Base-by-base conservation (phyloP, 2,329 filamentous ascomycete species). In the Diaporthe amygdali region DNA sequence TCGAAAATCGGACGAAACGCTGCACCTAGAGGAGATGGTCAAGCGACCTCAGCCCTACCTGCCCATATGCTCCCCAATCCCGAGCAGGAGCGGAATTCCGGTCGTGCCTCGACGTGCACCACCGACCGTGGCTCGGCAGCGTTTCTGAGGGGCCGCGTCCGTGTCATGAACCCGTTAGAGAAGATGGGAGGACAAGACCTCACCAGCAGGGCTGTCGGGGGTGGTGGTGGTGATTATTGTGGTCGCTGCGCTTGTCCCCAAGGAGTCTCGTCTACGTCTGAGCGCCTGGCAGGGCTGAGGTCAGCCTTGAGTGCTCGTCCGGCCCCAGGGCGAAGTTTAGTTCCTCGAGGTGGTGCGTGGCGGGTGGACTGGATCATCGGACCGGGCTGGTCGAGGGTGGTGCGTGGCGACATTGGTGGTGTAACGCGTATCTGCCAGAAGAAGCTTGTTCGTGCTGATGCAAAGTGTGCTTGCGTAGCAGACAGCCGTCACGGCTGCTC, bases 351-450 rank as follows among this genome's bases (percentile, higher is more conserved):
- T 32, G 59, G 27, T 47, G 59, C n/a, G 41, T 37, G 20, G 59
- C 34, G 41, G 59, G 59, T 64, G 59, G 59, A 6, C 44, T 27
- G 44, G 1, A 64, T 64, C 59, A 64, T 64, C 59, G 59, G 59
- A 64, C 30, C 17, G 44, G 59, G 59, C 59, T 63, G 59, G 59
- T 47, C 59, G 10, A 25, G 20, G 6, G 20, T n/a, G 15, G 4
- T 22, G 17, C 8, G 10, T 54, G 52, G n/a, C 10, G 6, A 22
- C 15, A 1, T n/a, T 6, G 30, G 37, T 59, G 51, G 9, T 54
- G 51, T 5, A 32, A 52, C 20, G 55, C 22, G 3, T 30, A 22
- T 25, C 22, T 41, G 22, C 20, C 20, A 14, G 25, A 34, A 63
- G n/a, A n/a, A n/a, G n/a, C 41, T 47, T 37, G n/a, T n/a, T n/a